Evolutionary conservation across 495 filamentous ascomycete genomes (phyloP).

Genomic region (Halenospora varia): DNA sequence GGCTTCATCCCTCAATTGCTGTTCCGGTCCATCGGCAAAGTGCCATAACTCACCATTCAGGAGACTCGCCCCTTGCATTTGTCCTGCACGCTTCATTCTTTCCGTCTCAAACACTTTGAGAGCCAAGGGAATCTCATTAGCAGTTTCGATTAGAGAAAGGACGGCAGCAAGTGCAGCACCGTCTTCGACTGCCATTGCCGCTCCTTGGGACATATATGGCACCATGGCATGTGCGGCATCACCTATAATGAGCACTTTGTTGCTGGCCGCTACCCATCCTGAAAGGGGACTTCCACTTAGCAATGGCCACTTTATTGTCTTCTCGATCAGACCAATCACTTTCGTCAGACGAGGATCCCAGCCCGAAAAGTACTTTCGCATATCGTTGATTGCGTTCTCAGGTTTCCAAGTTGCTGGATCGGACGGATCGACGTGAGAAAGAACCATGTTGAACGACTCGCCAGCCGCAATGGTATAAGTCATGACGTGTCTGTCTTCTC

Average conservation of each 20-base stretch:
- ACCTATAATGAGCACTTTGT: constrained; percentile 36
- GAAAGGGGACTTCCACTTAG: constrained; percentile 28
- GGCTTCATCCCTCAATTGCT: constrained; percentile 24
- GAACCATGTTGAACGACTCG: constrained; percentile 46
- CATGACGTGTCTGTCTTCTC: constrained; percentile 40
- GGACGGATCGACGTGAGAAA: constrained; percentile 38
- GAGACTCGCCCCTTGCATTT: constrained; percentile 17
- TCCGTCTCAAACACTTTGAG: constrained; percentile 20
- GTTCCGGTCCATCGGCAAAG: constrained; percentile 26
- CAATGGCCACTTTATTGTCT: constrained; percentile 39
- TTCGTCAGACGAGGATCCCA: constrained; percentile 37
- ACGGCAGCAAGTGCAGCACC: constrained; percentile 34
- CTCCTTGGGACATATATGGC: constrained; percentile 20
- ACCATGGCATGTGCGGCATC: constrained; percentile 52
- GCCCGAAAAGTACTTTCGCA: constrained; percentile 34
- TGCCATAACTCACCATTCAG: constrained; percentile 21
- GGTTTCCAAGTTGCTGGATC: constrained; percentile 38
- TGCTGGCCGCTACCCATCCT: constrained; percentile 29
- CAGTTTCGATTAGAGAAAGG: constrained; percentile 10
- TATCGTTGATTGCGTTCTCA: constrained; percentile 31
- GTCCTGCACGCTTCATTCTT: constrained; percentile 14
- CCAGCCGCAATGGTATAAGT: constrained; percentile 46
- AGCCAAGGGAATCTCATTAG: constrained; percentile 9
- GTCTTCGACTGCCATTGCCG: constrained; percentile 27
- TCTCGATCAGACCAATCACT: constrained; percentile 34